Conservation (phyloP, 208 protist species). For the Leishmania braziliensis region DNA sequence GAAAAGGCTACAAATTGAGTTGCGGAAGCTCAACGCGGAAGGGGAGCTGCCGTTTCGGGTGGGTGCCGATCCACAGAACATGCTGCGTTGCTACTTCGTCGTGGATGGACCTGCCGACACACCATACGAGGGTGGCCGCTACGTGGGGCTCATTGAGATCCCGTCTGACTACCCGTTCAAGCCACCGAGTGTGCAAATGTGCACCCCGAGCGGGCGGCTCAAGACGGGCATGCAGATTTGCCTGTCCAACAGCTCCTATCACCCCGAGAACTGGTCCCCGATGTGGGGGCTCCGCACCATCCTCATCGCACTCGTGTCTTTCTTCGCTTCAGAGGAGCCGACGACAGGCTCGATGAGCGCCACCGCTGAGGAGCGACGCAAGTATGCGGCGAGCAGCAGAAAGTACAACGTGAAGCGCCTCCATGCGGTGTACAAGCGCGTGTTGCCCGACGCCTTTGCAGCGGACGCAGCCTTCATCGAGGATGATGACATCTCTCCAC, state of each 20-base stretch:
- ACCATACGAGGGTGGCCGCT: slow-evolving; percentile 90
- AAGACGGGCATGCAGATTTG: slow-evolving; percentile 63
- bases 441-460: slow-evolving; percentile 50
- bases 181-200: slow-evolving; percentile 89
- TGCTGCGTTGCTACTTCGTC: slow-evolving; percentile 93
- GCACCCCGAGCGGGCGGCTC: slow-evolving; percentile 90
- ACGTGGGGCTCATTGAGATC: slow-evolving; percentile 95
- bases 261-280: slow-evolving; percentile 90
- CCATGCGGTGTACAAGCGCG: slow-evolving; percentile 37
- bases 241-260: slow-evolving; percentile 85
- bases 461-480: slow-evolving; percentile 38
- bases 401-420: slow-evolving; percentile 59
- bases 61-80: slow-evolving; percentile 72
- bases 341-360: slow-evolving; percentile 46
- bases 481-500: not conserved
- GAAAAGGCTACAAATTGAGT: slow-evolving; percentile 63
- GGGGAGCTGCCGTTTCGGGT: slow-evolving; percentile 38
- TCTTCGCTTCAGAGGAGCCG: slow-evolving; percentile 65
- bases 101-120: slow-evolving; percentile 39
- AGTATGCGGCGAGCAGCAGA: slow-evolving; percentile 44
- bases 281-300: slow-evolving; percentile 85
- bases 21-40: slow-evolving; percentile 37
- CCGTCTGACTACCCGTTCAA: slow-evolving; percentile 96
- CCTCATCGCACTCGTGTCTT: slow-evolving; percentile 83
- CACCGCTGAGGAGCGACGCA: slow-evolving; percentile 36